phyloP scores from a whole-genome alignment of 75 land plant genomes.

The Sequoia sempervirens region DNA sequence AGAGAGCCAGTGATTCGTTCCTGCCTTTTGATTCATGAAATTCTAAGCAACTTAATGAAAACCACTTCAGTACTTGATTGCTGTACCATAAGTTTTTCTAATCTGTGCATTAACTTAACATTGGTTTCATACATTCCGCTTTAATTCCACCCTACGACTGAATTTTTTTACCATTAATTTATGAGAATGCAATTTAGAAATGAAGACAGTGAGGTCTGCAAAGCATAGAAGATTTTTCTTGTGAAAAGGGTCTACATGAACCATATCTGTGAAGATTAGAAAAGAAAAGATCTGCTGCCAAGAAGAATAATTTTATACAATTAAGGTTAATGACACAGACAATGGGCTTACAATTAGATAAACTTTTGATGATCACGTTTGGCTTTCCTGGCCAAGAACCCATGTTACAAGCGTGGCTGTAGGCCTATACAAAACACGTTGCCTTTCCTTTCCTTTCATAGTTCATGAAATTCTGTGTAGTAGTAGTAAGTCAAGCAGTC shows the following conservation, averaged over 20 bases:
- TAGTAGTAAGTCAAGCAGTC: neutral
- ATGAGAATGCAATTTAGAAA: neutral
- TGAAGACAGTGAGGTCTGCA: neutral
- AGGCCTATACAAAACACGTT: neutral
- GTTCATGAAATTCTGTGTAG: neutral
- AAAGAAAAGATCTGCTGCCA: neutral
- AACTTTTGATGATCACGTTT: neutral
- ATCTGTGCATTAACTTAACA: no score
- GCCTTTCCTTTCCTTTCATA: neutral
- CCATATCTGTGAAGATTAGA: neutral
- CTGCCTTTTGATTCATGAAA: no score
- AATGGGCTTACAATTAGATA: neutral
- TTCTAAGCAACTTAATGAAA: no score
- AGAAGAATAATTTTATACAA: constrained; percentile 1
- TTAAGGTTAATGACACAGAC: neutral
- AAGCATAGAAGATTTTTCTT: neutral
- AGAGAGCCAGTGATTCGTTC: no score
- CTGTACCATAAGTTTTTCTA: no score
- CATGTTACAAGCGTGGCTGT: neutral
- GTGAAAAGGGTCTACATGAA: neutral
- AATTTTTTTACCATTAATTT: neutral
- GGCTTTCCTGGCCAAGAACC: neutral
- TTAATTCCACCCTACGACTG: no score
- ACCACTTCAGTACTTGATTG: no score
- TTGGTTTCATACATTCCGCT: no score